Percentiles rank a stretch among this genome's conserved stretches.
Evolutionary conservation across 2,329 filamentous ascomycete genomes (phyloP).

Genomic region (Myriosclerotinia scirpicola): DNA sequence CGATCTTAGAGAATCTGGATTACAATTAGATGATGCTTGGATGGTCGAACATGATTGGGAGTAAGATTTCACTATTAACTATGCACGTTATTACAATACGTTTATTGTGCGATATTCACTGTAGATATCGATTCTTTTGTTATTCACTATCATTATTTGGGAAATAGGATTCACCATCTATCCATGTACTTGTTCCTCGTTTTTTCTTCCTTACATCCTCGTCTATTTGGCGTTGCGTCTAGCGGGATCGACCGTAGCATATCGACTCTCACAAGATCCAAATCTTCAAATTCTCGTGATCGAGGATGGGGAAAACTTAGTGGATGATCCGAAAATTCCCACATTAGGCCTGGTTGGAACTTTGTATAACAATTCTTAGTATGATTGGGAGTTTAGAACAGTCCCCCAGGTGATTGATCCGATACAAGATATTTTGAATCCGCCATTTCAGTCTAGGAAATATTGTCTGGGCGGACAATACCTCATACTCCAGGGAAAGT

Average conservation of each 20-base stretch:
- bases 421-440: neutral
- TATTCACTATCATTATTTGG: too few relatives aligned
- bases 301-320: constrained; percentile 43
- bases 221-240: too few relatives aligned
- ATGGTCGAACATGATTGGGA: constrained; percentile 47
- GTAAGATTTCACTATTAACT: neutral
- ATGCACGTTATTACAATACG: too few relatives aligned
- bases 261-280: constrained; percentile 43
- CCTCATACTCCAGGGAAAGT: constrained; percentile 38
- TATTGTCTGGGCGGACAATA: constrained; percentile 21
- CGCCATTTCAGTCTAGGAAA: constrained; percentile 36
- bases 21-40: constrained; percentile 49
- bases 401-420: constrained; percentile 40
- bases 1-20: constrained; percentile 43
- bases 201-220: neutral
- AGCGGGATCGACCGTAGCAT: constrained; percentile 45
- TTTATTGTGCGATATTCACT: neutral
- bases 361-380: constrained; percentile 38
- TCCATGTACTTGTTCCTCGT: neutral
- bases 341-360: constrained; percentile 33
- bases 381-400: constrained; percentile 46
- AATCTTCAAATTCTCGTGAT: constrained; percentile 43
- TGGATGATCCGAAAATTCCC: constrained; percentile 41
- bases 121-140: too few relatives aligned
- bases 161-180: neutral